These are phyloP conservation scores for Xylariaceae sp. DNA, from an alignment of 2,329 filamentous ascomycete genomes.

Conservation along the genomic window DNA sequence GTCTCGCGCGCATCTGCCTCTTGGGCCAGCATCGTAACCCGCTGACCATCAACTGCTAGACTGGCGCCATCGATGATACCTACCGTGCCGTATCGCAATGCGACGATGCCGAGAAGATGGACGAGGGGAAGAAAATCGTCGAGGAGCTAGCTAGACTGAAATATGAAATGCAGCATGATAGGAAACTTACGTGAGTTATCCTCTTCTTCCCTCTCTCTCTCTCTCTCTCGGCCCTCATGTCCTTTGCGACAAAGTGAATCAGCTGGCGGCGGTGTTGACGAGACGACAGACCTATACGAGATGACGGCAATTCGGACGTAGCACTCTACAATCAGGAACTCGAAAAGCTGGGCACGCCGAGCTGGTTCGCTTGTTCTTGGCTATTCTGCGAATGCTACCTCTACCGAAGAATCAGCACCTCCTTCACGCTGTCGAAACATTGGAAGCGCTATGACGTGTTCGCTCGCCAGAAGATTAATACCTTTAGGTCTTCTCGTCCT, in stretches of 20 bases:
- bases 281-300: conserved; percentile 57
- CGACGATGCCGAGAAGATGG: conserved; percentile 57
- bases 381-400: conserved; percentile 92
- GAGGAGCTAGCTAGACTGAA: conserved; percentile 76
- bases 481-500: conserved; percentile 84
- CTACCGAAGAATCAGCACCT: conserved; percentile 77
- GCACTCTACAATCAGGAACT: conserved; percentile 81
- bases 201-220: not conserved
- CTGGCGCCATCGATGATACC: conserved; percentile 89
- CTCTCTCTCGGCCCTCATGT: too few species aligned
- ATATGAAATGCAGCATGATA: conserved; percentile 90
- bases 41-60: conserved; percentile 46
- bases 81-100: conserved; percentile 63
- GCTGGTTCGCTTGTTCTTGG: conserved; percentile 85
- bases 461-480: conserved; percentile 79
- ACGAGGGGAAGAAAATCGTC: conserved; percentile 83
- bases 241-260: not conserved
- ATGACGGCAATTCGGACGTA: conserved; percentile 74
- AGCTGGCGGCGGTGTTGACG: not conserved
- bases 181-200: conserved; percentile 60
- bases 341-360: conserved; percentile 62
- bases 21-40: not conserved
- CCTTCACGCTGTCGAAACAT: conserved; percentile 68
- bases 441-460: conserved; percentile 94
- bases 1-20: conserved; percentile 24